Evolutionary conservation across 2,329 filamentous ascomycete species (phyloP), one percentile per base, ranked within the genome.

Genomic region (Alternaria dauci): DNA sequence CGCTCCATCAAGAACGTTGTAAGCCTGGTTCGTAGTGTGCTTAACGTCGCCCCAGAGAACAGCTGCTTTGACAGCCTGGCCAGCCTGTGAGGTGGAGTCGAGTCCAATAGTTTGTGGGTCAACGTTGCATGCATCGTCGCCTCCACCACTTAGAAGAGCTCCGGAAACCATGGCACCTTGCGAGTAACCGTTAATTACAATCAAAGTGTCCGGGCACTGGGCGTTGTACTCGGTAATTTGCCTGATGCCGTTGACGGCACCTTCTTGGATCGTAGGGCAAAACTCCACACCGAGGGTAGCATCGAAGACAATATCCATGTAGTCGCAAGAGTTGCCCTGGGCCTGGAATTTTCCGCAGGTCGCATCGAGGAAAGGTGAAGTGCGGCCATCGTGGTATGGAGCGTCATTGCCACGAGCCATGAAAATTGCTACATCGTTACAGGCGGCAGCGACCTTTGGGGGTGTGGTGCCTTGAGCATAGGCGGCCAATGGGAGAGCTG

Each of bases 181-280:
- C 12, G 56, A 59, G 56, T 59, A 59, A 14, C 56, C 56, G 14
- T 55, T 59, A 20, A 59, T 36, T 16, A 59, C 51, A 20, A 59
- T 48, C 36, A 59, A 25, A 1, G 56, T 59, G 9, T 48, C 51
- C 20, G 56, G 56, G 36, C 56, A 59, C 5, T 55, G 42, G 3
- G 51, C 51, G n/a, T 59, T 59, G 20, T 59, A 59, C 51, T 59
- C 56, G 5, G 56, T 59, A n/a, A 59, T 59, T 48, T 59, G 56
- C 28, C 42, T 55, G 23, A 59, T 38, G 2, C 56, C 56, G 32
- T 59, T 59, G 36, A 38, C 43, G 20, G 51, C 56, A 59, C 56
- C 56, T 26, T 55, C 56, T 28, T 48, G 42, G 42, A 59, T 59
- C 6, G 56, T 59, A 43, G 56, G 56, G 43, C 56, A 59, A 9